These are phyloP conservation scores for Eragrostis tef DNA, from an alignment of 202 grass and related monocot genomes.

Conservation along the genomic window DNA sequence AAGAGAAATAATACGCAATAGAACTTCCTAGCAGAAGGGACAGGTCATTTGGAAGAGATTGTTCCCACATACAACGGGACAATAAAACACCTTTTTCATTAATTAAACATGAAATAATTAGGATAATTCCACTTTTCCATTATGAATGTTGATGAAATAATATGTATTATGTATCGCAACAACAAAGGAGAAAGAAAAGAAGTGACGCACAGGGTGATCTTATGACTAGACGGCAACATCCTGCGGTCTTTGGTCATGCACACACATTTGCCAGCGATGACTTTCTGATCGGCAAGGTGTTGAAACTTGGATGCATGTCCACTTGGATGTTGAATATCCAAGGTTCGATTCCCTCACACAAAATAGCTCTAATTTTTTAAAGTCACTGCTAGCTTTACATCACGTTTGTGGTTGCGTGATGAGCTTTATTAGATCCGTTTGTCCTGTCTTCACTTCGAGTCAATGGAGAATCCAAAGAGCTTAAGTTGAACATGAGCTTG, in stretches of 20 bases:
- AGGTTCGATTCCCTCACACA: neutral
- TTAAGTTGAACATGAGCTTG: neutral
- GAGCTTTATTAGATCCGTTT: neutral
- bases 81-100: neutral
- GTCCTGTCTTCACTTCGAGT: neutral
- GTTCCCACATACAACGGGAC: too few species aligned
- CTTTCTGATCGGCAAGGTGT: neutral
- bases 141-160: neutral
- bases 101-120: neutral
- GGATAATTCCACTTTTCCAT: neutral
- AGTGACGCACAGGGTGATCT: neutral
- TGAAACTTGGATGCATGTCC: neutral
- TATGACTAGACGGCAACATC: neutral
- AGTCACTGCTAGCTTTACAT: neutral
- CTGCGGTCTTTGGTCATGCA: conserved; percentile 9
- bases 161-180: neutral
- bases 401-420: neutral
- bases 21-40: too few species aligned
- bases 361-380: neutral
- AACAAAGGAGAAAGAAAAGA: neutral
- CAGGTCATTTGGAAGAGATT: too few species aligned
- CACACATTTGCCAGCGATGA: neutral
- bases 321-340: neutral
- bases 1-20: too few species aligned
- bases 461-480: neutral